These are phyloP conservation scores for Puya raimondii DNA, from an alignment of 176 grass and related monocot species.

Conservation along the genomic window DNA sequence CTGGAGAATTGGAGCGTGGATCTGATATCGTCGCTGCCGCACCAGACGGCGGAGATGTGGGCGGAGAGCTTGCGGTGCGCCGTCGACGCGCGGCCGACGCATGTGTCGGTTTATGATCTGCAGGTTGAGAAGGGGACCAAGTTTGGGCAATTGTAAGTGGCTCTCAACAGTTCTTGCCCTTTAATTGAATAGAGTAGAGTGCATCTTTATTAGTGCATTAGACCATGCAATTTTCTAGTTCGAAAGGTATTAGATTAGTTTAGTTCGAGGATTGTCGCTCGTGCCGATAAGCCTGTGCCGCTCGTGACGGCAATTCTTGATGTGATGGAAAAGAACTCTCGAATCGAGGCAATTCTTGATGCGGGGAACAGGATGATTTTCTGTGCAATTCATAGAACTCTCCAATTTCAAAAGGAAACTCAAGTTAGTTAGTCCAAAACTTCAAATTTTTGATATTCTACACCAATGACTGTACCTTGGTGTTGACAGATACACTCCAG, in stretches of 20 bases:
- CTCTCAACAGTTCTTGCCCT: neutral
- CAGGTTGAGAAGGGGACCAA: slow-evolving; percentile 88
- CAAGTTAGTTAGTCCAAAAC: neutral
- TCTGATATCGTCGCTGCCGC: slow-evolving; percentile 70
- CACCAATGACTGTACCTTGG: neutral
- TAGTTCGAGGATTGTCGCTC: too few relatives aligned
- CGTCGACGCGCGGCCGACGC: slow-evolving; percentile 46
- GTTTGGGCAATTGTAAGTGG: slow-evolving; percentile 64
- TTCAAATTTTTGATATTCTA: neutral
- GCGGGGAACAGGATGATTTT: too few relatives aligned
- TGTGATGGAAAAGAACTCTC: too few relatives aligned
- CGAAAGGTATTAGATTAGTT: too few relatives aligned
- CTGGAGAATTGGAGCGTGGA: slow-evolving; percentile 94
- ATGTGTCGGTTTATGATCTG: slow-evolving; percentile 74
- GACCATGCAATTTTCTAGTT: neutral
- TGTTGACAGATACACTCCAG: slow-evolving; percentile 54
- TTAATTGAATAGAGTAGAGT: neutral
- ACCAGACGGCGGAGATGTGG: slow-evolving; percentile 82
- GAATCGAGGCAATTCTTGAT: too few relatives aligned
- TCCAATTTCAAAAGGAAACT: neutral
- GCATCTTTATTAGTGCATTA: neutral
- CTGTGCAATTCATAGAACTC: too few relatives aligned
- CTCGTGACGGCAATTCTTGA: too few relatives aligned
- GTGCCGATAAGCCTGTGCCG: too few relatives aligned
- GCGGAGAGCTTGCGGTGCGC: slow-evolving; percentile 65